Base-by-base conservation (phyloP, 768 basidiomycete species). In the Kwoniella heveanensis region DNA sequence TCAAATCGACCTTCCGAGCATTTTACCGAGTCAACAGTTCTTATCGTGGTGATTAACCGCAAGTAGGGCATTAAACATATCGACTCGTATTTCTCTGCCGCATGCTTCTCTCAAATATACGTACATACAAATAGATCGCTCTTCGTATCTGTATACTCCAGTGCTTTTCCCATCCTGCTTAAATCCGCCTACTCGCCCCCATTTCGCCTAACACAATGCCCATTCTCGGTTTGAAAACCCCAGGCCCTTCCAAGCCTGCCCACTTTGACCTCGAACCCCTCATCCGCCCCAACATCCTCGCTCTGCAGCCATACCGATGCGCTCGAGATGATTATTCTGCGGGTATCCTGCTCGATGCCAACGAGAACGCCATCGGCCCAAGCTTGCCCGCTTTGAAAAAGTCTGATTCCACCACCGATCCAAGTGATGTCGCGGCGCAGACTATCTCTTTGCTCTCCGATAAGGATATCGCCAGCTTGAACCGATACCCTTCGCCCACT, bases 321-420 rank as follows among this genome's bases (percentile, higher is more conserved):
- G 96, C 96, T 0, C 84, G 96, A 51, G 95, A 99, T 74, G 95
- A 99, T 82, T 99, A 96, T 81, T 86, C 88, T 52, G 82, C 86
- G 1, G 94, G 94, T 24, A 88, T 97, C 72, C 86, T 99, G 26
- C 86, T 99, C 22, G 96, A 99, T 70, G 96, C 96, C 15, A 99
- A 99, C 81, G 96, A 99, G 83, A 98, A 99, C 77, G 86, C 95
- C 0, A 84, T 93, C 36, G 95, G 96, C 0, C 90, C 91, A 76
- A 88, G 90, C 1, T 88, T 97, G 37, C 81, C 83, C 25, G 67
- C 76, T n/a, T 49, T 81, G 17, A 66, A 74, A 30, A 65, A 67
- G n/a, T 4, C 29, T 6, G 57, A 62, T 7, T 37, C 52, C 5
- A 15, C 39, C 17, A 57, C 25, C 2, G 53, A 49, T 27, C 37